Conservation (phyloP, 352 stramenopile species). For the Phytophthora fragariaefolia region DNA sequence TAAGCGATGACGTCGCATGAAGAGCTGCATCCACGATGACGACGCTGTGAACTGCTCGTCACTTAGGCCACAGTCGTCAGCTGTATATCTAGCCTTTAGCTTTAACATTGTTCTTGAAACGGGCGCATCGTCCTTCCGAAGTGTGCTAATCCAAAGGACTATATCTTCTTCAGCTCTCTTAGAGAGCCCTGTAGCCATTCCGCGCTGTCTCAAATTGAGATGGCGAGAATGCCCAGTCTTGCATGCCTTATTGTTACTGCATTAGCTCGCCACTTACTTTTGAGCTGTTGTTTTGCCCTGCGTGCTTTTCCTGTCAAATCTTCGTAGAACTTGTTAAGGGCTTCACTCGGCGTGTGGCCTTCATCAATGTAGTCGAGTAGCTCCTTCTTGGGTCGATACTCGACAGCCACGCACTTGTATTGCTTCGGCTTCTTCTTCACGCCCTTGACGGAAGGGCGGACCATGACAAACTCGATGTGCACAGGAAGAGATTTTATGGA, state of each 20-base stretch:
- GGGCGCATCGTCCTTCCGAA: slow-evolving; percentile 1
- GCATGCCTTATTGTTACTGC: background rate
- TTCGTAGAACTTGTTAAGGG: background rate
- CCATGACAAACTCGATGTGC: slow-evolving; percentile 4
- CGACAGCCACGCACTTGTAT: slow-evolving; percentile 1
- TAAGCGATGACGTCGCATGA: background rate
- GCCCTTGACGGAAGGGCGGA: slow-evolving; percentile 3
- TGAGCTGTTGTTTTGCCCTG: background rate
- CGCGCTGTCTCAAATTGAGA: background rate
- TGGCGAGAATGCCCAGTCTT: background rate
- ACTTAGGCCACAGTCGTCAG: background rate
- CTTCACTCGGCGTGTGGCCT: background rate
- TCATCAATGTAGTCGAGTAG: background rate
- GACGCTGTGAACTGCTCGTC: background rate
- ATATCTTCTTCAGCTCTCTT: slow-evolving; percentile 6
- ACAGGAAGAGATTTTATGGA: background rate
- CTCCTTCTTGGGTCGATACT: background rate
- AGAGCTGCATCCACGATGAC: background rate
- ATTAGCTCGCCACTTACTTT: background rate
- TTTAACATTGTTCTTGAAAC: background rate
- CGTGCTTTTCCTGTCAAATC: background rate
- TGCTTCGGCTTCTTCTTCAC: slow-evolving; percentile 9
- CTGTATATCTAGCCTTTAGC: background rate
- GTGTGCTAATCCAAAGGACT: background rate
- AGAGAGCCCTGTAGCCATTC: slow-evolving; percentile 2